Base-by-base conservation (phyloP, 179 eudicot genomes). In the Corrigiola litoralis region DNA sequence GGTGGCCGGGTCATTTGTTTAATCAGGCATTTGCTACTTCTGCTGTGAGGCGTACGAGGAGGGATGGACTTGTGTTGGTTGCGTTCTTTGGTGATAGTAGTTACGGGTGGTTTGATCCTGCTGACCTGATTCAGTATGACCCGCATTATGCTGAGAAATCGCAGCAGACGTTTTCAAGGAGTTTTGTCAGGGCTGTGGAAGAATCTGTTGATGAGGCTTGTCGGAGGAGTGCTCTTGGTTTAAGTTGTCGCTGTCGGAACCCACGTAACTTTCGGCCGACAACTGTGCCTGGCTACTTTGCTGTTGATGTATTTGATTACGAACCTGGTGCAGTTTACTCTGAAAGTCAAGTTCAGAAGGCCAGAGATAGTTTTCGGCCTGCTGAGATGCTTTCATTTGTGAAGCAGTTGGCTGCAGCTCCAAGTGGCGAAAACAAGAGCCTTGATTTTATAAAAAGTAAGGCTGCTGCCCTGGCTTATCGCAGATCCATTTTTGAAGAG, bases 61-160 rank as follows among this genome's bases (percentile, higher is more conserved):
- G 77, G 52, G 85, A 80, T 42, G 99, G 96, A 2, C 80, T 77
- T 57, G 73, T 88, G 50, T 80, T 95, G 85, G 96, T 91, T 53
- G 97, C 99, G 1, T 95, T 94, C 75, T 95, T 84, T 63, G 99
- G 99, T 34, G 97, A 95, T 52, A 81, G 90, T 69, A 95, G 99
- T 70, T 95, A 95, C 58, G 99, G 99, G 31, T 95, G 97, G 97
- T 95, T 95, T 71, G 90, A 95, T 5, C 84, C 79, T 0, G 82
- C 75, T 0, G 99, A 95, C 66, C 81, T 95, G 6, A 28, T 95
- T 25, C 95, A 88, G 0, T 95, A 90, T 67, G 96, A 86, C 27
- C 75, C 84, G 32, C 62, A 88, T 67, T 90, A 65, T 66, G 72
- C 70, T 24, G 99, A 90, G 72, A 90, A 95, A 79, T 85, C 79